Evolutionary conservation across 2,329 filamentous ascomycete species (phyloP).

Genomic region (Botrytis fragariae): DNA sequence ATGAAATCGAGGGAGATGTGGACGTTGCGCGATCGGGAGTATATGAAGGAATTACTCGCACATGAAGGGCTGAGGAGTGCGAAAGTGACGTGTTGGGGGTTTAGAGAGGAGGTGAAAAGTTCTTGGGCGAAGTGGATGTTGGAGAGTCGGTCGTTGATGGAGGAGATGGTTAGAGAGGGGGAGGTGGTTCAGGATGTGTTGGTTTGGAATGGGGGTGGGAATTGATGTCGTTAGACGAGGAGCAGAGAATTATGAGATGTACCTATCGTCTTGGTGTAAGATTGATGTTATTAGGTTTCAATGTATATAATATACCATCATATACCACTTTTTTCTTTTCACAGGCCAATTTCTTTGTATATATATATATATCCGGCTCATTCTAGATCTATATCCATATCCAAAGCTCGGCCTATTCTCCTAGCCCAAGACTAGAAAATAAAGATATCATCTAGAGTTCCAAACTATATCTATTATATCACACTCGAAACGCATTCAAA

Average conservation of each 20-base stretch:
- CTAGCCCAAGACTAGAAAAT: too few species aligned
- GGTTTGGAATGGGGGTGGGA: constrained; percentile 12
- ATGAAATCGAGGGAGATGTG: background rate
- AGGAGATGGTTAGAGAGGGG: constrained; percentile 32
- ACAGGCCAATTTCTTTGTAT: too few species aligned
- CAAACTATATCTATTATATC: too few species aligned
- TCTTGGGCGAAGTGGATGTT: constrained; percentile 33
- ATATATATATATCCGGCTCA: too few species aligned
- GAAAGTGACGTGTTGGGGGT: constrained; percentile 33
- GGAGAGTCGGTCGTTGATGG: constrained; percentile 28
- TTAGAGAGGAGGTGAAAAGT: constrained; percentile 24
- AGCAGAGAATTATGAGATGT: background rate
- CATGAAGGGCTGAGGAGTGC: constrained; percentile 23
- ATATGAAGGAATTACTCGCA: constrained; percentile 25
- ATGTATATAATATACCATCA: background rate
- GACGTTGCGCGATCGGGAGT: constrained; percentile 30
- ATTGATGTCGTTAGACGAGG: background rate
- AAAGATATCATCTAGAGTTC: too few species aligned
- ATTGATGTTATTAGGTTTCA: background rate
- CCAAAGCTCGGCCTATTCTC: too few species aligned
- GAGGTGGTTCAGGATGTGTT: constrained; percentile 24
- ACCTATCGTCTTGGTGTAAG: background rate
- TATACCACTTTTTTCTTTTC: too few species aligned
- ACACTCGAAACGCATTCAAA: too few species aligned
- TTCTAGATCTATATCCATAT: too few species aligned